A percentile compares a stretch with the other conserved stretches of the same genome.
These are phyloP conservation scores for Blakeslea trispora DNA, from an alignment of 371 early-diverging fungal species.

Conservation along the genomic window DNA sequence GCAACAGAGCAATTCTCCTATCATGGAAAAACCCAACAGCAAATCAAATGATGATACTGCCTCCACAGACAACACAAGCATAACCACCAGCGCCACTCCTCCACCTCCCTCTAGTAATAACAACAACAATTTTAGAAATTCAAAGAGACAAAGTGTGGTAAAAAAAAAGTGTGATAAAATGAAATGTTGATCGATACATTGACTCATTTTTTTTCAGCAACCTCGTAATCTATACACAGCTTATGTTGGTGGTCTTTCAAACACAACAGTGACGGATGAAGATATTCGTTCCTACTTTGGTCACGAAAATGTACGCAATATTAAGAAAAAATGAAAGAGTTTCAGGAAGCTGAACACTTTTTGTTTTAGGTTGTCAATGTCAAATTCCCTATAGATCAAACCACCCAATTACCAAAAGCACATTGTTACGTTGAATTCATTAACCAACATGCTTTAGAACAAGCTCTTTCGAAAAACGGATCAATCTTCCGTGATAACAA, in stretches of 20 bases:
- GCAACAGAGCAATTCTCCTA: constrained; percentile 17
- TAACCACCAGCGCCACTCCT: constrained; percentile 24
- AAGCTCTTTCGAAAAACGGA: constrained; percentile 45
- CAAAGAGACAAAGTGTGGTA: constrained; percentile 36
- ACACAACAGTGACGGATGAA: constrained; percentile 43
- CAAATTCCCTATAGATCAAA: constrained; percentile 47
- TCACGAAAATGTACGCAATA: constrained; percentile 31
- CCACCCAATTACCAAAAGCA: constrained; percentile 42
- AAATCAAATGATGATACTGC: neutral
- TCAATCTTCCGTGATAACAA: constrained; percentile 40
- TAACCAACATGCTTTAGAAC: constrained; percentile 37
- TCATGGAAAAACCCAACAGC: neutral
- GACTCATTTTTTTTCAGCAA: constrained; percentile 2
- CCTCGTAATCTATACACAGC: constrained; percentile 40
- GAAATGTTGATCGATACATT: neutral
- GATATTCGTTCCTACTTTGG: constrained; percentile 52
- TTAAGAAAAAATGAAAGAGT: too few relatives aligned
- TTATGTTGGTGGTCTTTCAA: constrained; percentile 48
- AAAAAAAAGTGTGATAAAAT: constrained; percentile 3
- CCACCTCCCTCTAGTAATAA: constrained; percentile 13
- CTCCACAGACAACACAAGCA: constrained; percentile 1
- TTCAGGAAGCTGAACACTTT: neutral
- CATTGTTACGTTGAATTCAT: constrained; percentile 54
- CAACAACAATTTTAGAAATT: constrained; percentile 12
- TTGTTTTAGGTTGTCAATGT: constrained; percentile 34